Conservation (phyloP, 2,329 filamentous ascomycete genomes). For the Aspergillus neoniger region DNA sequence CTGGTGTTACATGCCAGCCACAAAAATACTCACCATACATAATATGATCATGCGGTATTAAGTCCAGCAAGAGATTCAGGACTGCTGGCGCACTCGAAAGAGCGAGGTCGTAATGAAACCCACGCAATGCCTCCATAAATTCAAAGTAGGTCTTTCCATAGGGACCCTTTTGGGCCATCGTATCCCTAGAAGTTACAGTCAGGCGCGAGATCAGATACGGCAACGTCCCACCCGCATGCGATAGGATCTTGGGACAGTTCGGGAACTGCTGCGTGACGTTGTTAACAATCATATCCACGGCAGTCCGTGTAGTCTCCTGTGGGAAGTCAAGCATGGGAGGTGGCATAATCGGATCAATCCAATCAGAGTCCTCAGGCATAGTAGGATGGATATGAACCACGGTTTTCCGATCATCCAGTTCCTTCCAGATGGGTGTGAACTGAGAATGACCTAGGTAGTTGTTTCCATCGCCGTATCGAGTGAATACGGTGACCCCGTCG, state of each 20-base stretch:
- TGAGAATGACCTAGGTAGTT: slow-evolving; percentile 50
- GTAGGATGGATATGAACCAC: slow-evolving; percentile 52
- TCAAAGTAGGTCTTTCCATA: slow-evolving; percentile 17
- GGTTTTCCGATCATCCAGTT: slow-evolving; percentile 42
- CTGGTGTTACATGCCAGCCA: too few species aligned
- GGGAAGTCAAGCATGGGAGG: slow-evolving; percentile 49
- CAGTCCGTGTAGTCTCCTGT: slow-evolving; percentile 49
- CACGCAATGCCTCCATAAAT: slow-evolving; percentile 19
- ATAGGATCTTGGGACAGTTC: slow-evolving; percentile 50
- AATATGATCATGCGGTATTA: slow-evolving; percentile 5
- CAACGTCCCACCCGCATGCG: slow-evolving; percentile 51
- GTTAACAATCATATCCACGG: slow-evolving; percentile 46
- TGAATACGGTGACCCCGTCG: slow-evolving; percentile 52
- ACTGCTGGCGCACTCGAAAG: slow-evolving; percentile 15
- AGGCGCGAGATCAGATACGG: slow-evolving; percentile 44
- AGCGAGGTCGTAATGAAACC: slow-evolving; percentile 34
- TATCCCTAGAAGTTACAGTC: slow-evolving; percentile 19
- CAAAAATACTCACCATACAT: not conserved
- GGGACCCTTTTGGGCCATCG: not conserved
- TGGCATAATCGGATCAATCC: slow-evolving; percentile 37
- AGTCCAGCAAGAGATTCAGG: not conserved
- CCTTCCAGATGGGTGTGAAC: slow-evolving; percentile 46
- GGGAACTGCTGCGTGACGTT: slow-evolving; percentile 34
- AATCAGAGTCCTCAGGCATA: slow-evolving; percentile 33
- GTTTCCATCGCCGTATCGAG: slow-evolving; percentile 50